Evolutionary conservation across 371 early-diverging fungal genomes (phyloP).

Genomic region (Saksenaea oblongispora): DNA sequence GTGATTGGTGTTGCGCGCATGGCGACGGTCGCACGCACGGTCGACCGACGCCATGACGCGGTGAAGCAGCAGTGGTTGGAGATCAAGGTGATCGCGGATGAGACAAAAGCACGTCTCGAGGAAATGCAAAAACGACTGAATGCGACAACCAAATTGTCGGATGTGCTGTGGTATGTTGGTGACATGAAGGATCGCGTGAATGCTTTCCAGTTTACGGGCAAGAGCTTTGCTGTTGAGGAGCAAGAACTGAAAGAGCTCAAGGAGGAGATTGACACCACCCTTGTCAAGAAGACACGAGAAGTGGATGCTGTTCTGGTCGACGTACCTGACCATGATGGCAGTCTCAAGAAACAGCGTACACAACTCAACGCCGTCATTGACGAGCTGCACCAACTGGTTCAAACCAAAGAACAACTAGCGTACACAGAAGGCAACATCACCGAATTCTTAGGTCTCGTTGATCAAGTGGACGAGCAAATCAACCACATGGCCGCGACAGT

Average conservation of each 20-base stretch:
- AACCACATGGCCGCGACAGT: constrained; percentile 30
- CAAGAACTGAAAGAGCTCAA: constrained; percentile 41
- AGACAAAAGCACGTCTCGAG: constrained; percentile 36
- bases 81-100: constrained; percentile 35
- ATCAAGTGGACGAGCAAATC: constrained; percentile 38
- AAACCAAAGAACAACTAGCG: constrained; percentile 39
- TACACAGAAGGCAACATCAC: constrained; percentile 42
- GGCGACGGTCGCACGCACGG: constrained; percentile 24
- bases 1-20: constrained; percentile 19
- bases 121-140: constrained; percentile 36
- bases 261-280: constrained; percentile 32
- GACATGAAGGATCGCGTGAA: constrained; percentile 43
- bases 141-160: constrained; percentile 36
- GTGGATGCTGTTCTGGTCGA: constrained; percentile 29
- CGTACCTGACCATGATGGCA: constrained; percentile 28
- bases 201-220: constrained; percentile 42
- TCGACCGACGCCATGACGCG: constrained; percentile 35
- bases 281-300: constrained; percentile 30
- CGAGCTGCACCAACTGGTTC: constrained; percentile 34
- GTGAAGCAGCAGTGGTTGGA: constrained; percentile 37
- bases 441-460: constrained; percentile 32
- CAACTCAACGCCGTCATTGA: constrained; percentile 29
- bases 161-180: constrained; percentile 41
- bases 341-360: constrained; percentile 34
- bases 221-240: constrained; percentile 41